These are phyloP conservation scores for Penstemon davidsonii DNA, from an alignment of 257 asterid genomes.

Conservation along the genomic window DNA sequence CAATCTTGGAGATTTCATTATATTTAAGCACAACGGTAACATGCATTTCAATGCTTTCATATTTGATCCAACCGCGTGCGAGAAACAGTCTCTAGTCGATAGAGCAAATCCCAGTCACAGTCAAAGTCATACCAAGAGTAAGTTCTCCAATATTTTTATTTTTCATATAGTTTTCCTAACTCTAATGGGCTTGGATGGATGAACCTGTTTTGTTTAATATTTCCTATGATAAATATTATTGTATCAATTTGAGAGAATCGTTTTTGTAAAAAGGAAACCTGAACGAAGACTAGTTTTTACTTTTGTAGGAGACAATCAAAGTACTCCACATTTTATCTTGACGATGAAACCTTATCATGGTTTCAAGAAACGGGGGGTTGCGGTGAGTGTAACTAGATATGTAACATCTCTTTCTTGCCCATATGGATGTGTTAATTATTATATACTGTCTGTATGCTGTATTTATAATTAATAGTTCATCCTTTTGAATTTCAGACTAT, in stretches of 20 bases:
- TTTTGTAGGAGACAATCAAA: neutral
- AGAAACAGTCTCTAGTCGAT: constrained; percentile 10
- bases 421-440: neutral
- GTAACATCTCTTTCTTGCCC: neutral
- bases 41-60: constrained; percentile 23
- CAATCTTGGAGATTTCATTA: constrained; percentile 20
- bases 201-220: neutral
- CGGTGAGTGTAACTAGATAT: constrained; percentile 16
- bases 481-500: constrained; percentile 21
- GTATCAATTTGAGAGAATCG: too few relatives aligned
- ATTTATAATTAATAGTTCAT: too few relatives aligned
- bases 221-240: too few relatives aligned
- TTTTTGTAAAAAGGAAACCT: too few relatives aligned
- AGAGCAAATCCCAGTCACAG: neutral
- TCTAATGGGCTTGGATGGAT: neutral
- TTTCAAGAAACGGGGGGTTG: rapidly evolving
- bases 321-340: constrained; percentile 6
- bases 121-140: neutral
- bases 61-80: constrained; percentile 23
- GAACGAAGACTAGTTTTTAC: too few relatives aligned
- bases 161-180: neutral
- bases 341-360: constrained; percentile 13
- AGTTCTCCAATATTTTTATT: neutral
- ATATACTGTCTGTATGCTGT: too few relatives aligned
- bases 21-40: constrained; percentile 16